These are phyloP conservation scores for Amesomyces nigricolor DNA, from an alignment of 2,329 filamentous ascomycete species.

Conservation along the genomic window DNA sequence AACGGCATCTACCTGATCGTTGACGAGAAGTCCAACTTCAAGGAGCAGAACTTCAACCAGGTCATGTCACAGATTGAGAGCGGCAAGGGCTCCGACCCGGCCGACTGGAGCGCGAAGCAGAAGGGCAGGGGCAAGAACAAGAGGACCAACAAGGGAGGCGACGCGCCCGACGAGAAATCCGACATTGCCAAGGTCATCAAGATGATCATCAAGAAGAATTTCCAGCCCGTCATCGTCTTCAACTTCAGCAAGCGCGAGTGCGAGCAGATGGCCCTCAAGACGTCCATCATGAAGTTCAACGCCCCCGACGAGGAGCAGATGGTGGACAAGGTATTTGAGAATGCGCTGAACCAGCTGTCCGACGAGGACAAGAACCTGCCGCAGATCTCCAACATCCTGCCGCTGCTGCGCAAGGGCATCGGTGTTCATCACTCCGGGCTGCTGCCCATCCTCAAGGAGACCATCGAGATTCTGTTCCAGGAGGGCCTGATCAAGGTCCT, in stretches of 20 bases:
- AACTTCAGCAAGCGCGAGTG: constrained; percentile 98
- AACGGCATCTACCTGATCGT: constrained; percentile 92
- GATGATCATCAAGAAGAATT: constrained; percentile 97
- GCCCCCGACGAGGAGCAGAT: constrained; percentile 92
- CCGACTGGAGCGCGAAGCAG: constrained; percentile 70
- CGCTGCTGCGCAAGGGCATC: constrained; percentile 83
- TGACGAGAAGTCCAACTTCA: constrained; percentile 93
- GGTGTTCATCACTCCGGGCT: constrained; percentile 96
- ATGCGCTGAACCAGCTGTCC: constrained; percentile 85
- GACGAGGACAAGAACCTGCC: constrained; percentile 85
- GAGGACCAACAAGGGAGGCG: constrained; percentile 81
- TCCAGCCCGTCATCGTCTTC: constrained; percentile 98
- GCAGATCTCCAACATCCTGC: constrained; percentile 86
- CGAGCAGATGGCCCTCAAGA: constrained; percentile 81
- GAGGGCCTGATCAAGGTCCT: constrained; percentile 96
- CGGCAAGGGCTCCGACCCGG: constrained; percentile 77
- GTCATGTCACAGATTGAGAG: constrained; percentile 88
- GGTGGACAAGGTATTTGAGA: constrained; percentile 90
- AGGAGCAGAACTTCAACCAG: constrained; percentile 95
- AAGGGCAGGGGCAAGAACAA: constrained; percentile 91
- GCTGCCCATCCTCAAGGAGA: constrained; percentile 93
- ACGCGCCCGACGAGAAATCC: constrained; percentile 56
- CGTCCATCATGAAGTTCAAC: constrained; percentile 87
- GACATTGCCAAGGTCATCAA: constrained; percentile 98
- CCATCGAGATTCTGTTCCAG: constrained; percentile 97